Base-by-base conservation (phyloP, 768 basidiomycete species). In the Nidularia pulvinata region DNA sequence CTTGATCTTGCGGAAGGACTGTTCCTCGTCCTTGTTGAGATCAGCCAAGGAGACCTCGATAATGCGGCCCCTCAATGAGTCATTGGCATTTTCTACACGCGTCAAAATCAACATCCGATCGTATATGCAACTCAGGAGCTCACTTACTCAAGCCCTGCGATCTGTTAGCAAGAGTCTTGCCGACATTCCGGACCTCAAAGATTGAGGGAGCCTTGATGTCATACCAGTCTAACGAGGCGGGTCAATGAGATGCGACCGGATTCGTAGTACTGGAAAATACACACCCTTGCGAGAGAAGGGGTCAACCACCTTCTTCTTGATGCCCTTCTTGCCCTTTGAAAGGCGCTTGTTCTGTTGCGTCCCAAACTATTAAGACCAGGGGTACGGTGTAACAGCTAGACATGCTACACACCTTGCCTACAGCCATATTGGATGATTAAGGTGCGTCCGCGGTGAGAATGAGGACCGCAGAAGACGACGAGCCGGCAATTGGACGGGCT, bases 251-350 rank as follows among this genome's bases (percentile, higher is more conserved):
- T n/a, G 36, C 50, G n/a, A 30, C 57, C 43, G 48, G 48, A 57
- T 25, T 54, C 19, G 37, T 55, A 19, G 37, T 48, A 43, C 14
- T 25, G 44, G n/a, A 35, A 33, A 19, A 53, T 53, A 65, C 61
- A 56, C 64, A 95, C 96, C 96, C 80, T 99, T 99, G 82, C 97
- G 89, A 61, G 96, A 89, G 90, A 99, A 97, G 59, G 97, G 95
- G 84, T 99, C 97, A 59, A 99, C 94, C 72, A 97, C 95, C 88
- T 98, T 97, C 83, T 98, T 99, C 94, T 99, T 99, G 82, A 98
- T 88, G 72, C 93, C 94, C 82, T 95, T 95, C 85, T 95, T 95
- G 66, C 94, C 94, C 81, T 97, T 97, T 48, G 94, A 95, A 63
- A 95, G 85, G 71, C 94, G 88, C 80, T 99, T 99, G 81, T 98